phyloP scores from a whole-genome alignment of 345 rosid species.

The Euphorbia tirucalli region DNA sequence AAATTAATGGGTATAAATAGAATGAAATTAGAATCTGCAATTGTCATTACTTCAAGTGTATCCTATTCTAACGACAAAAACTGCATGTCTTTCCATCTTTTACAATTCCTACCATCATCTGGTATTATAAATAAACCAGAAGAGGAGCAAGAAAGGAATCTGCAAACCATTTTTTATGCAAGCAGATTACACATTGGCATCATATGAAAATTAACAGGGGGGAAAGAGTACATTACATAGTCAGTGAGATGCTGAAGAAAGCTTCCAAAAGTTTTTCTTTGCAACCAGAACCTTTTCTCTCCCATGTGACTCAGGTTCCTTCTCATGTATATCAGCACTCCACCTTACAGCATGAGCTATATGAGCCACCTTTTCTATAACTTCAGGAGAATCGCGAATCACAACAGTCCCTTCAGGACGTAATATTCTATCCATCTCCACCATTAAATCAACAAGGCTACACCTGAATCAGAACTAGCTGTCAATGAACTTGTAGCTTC shows the following conservation, averaged over 20 bases:
- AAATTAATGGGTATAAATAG: conserved; percentile 5
- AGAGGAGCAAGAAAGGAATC: conserved; percentile 18
- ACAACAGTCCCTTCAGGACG: conserved; percentile 85
- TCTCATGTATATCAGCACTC: conserved; percentile 55
- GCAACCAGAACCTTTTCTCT: conserved; percentile 73
- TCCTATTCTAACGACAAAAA: conserved; percentile 17
- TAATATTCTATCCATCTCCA: conserved; percentile 88
- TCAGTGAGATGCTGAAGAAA: conserved; percentile 51
- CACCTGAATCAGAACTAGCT: conserved; percentile 50
- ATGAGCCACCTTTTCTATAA: conserved; percentile 64
- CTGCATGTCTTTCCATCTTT: conserved; percentile 19
- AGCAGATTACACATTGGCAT: conserved; percentile 29
- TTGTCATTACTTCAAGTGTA: conserved; percentile 11
- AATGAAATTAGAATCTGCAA: conserved; percentile 5
- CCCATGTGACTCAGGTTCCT: conserved; percentile 70
- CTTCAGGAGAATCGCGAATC: conserved; percentile 78
- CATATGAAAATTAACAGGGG: conserved; percentile 20
- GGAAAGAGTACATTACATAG: conserved; percentile 41
- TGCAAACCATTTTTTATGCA: conserved; percentile 39
- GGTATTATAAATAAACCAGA: conserved; percentile 20
- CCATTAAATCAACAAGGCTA: conserved; percentile 79
- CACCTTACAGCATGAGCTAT: conserved; percentile 76
- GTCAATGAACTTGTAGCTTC: neutral
- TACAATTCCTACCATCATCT: conserved; percentile 22
- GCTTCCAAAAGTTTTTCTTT: conserved; percentile 61